Evolutionary conservation across 306 rosid species (phyloP), one percentile per base, ranked within the genome.

Genomic region (Prunus mira): DNA sequence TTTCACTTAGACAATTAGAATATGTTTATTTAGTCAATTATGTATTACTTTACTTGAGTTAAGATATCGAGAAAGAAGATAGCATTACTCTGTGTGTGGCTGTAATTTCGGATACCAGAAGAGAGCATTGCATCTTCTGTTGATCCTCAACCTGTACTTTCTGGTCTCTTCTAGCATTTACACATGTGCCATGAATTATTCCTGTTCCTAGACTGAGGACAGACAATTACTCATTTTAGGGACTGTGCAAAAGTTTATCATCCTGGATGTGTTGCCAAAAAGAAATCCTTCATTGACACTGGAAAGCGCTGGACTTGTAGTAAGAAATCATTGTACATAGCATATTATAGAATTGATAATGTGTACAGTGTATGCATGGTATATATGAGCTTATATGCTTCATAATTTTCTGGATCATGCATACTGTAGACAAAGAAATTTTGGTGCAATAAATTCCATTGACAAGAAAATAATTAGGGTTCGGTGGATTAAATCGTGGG

Each of bases 181-280:
- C 13, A 18, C 54, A 22, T 43, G 4, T 15, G 5, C 0, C 7
- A 9, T 28, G 47, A 28, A 28, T 22, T 32, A 4, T n/a, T n/a
- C 27, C 10, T 12, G 0, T 25, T 5, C 17, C 3, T 32, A 13
- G 3, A 30, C 1, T 68, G 66, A 10, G 9, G 1, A n/a, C 47
- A 4, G 1, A 56, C 7, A 19, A 17, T 32, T 25, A 43, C 46
- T 77, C 61, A 10, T 83, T 58, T 73, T 83, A 91, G 97, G 79
- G 75, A 71, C 9, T 89, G 92, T 79, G 74, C 56, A 7, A 90
- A 91, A 76, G 96, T 85, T 76, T 93, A 90, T 79, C 96, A 91
- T 87, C 28, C 80, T 0, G 38, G 46, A 10, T 91, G 97, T 49
- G 78, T 84, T 19, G 79, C 71, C 3, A 78, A 60, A 75, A 82